Evolutionary conservation across 192 early-diverging fungal species (phyloP), one percentile per base, ranked within the genome.

Genomic region (Podila verticillata): DNA sequence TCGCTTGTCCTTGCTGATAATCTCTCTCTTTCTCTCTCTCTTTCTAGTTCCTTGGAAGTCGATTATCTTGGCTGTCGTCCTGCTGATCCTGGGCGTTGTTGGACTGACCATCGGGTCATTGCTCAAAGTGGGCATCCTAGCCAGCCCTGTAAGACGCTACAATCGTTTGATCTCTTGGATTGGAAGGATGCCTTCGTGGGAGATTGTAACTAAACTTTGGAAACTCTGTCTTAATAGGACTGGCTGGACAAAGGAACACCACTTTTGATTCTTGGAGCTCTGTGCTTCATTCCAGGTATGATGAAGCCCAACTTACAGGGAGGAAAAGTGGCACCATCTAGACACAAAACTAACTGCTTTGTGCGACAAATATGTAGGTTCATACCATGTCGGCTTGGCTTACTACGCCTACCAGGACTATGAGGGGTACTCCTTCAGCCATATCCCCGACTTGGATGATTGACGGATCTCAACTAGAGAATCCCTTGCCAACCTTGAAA

Each of bases 1-100:
- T 15, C 5, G 19, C 48, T 48, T 20, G 19, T 36, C 39, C 15
- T 44, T 15, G 39, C 2, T 31, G 35, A n/a, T 7, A 10, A 3
- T 39, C 47, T 32, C 0, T 66, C 29, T 13, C 22, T 71, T 54
- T 26, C 54, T 61, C 10, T 28, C 22, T n/a, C n/a, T n/a, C n/a
- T n/a, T n/a, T n/a, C n/a, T n/a, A 88, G 87, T 88, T 65, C 88
- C 88, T 54, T 89, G 87, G 87, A 89, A 84, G 32, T 85, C 87
- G 4, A 89, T 89, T 58, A 54, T 71, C 15, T 61, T 89, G 6
- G 87, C 87, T 12, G 57, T 73, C 17, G 48, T 78, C 9, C 81
- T 89, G 1, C 78, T 89, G 28, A n/a, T 84, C 5, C 17, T 87
- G 15, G 88, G 88, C 20, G 63, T 73, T 57, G 67, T 75, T 17